Evolutionary conservation across 2,329 filamentous ascomycete species (phyloP).

Genomic region (Dryadomyces quercivorus): DNA sequence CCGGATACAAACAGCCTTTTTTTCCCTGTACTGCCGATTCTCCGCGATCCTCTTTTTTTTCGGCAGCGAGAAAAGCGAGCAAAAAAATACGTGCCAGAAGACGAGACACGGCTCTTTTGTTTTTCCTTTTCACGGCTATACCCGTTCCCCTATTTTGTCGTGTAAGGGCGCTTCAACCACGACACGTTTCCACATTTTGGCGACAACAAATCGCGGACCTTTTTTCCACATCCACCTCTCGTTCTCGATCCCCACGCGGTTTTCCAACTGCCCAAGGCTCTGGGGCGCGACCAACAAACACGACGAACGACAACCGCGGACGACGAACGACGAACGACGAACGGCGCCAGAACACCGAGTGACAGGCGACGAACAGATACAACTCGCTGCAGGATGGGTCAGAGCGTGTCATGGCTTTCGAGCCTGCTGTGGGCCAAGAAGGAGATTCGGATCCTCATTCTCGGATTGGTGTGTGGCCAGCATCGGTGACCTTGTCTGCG

Average conservation of each 20-base stretch:
- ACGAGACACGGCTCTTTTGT: not conserved
- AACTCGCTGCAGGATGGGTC: slow-evolving; percentile 39
- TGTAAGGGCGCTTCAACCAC: not conserved
- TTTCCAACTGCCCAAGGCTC: no score
- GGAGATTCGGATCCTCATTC: slow-evolving; percentile 91
- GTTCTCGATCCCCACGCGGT: not conserved
- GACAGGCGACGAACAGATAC: not conserved
- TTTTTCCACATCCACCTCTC: not conserved
- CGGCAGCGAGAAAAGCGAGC: not conserved
- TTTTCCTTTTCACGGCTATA: no score
- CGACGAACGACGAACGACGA: not conserved
- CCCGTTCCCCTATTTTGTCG: not conserved
- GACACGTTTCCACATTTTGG: not conserved
- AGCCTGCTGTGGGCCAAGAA: slow-evolving; percentile 81
- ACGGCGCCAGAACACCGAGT: no score
- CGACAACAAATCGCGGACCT: not conserved
- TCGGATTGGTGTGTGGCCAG: slow-evolving; percentile 59
- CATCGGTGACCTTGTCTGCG: not conserved
- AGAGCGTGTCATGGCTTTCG: slow-evolving; percentile 57
- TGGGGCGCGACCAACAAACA: not conserved
- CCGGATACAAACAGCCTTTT: not conserved
- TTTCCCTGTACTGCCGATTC: not conserved
- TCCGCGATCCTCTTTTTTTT: not conserved
- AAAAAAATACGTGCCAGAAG: no score
- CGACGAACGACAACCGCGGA: no score